Conservation (phyloP, 169 alveolate species). For the Plasmodium adleri region DNA sequence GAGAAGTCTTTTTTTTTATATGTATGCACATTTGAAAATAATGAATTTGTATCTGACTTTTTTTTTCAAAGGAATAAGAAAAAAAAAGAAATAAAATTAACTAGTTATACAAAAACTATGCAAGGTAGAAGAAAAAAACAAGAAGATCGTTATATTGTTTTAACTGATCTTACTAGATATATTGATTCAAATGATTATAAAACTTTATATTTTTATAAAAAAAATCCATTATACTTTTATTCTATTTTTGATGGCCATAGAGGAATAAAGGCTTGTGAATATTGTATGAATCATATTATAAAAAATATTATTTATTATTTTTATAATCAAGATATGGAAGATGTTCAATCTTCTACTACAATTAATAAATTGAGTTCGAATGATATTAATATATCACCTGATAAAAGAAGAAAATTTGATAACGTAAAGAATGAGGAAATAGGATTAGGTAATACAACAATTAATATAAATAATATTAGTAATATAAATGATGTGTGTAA, state of each 20-base stretch:
- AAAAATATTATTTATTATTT: slow-evolving; percentile 57
- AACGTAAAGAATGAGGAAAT: too few relatives aligned
- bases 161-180: slow-evolving; percentile 51
- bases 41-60: slow-evolving; percentile 45
- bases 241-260: slow-evolving; percentile 68
- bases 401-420: neutral
- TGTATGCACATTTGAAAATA: slow-evolving; percentile 57
- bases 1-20: slow-evolving; percentile 54
- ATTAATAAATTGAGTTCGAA: neutral
- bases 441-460: too few relatives aligned
- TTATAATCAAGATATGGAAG: slow-evolving; percentile 28
- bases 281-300: slow-evolving; percentile 52
- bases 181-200: slow-evolving; percentile 64
- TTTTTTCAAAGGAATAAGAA: slow-evolving; percentile 29
- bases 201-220: slow-evolving; percentile 58
- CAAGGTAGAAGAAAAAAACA: slow-evolving; percentile 74
- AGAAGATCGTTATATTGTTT: slow-evolving; percentile 55
- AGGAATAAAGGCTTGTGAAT: slow-evolving; percentile 75
- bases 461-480: too few relatives aligned
- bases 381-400: neutral
- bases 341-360: neutral
- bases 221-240: slow-evolving; percentile 55
- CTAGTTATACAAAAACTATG: slow-evolving; percentile 68
- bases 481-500: too few relatives aligned
- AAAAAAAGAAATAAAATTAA: slow-evolving; percentile 32